A percentile compares a stretch with the other conserved stretches of the same genome.
These are phyloP conservation scores for Fusarium miscanthi DNA, from an alignment of 2,329 filamentous ascomycete species.

Conservation along the genomic window DNA sequence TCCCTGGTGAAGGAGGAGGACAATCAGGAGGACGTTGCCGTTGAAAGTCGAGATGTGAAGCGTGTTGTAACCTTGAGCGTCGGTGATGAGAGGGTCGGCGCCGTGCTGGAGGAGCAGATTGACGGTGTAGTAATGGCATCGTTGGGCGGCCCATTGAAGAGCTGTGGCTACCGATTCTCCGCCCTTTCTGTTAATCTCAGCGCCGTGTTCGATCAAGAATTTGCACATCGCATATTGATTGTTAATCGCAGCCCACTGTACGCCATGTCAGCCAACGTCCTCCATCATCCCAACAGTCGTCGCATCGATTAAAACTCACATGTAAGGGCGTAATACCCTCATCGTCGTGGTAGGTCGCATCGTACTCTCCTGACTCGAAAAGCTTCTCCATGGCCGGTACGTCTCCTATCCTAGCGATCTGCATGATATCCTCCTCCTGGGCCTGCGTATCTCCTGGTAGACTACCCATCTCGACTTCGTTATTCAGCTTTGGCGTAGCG, in stretches of 20 bases:
- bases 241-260: constrained; percentile 97
- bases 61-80: constrained; percentile 97
- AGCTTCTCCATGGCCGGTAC: constrained; percentile 87
- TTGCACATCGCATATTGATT: constrained; percentile 98
- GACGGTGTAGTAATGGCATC: constrained; percentile 96
- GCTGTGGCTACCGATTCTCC: constrained; percentile 95
- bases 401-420: constrained; percentile 89
- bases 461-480: constrained; percentile 66
- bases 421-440: constrained; percentile 86
- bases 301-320: constrained; percentile 63
- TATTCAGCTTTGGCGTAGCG: constrained; percentile 67
- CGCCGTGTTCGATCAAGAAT: constrained; percentile 85
- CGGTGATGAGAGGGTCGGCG: constrained; percentile 90
- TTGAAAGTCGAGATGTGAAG: constrained; percentile 97
- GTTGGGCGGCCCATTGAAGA: constrained; percentile 95
- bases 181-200: constrained; percentile 93
- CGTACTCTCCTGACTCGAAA: constrained; percentile 83
- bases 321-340: constrained; percentile 97
- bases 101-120: constrained; percentile 91
- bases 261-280: constrained; percentile 23
- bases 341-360: constrained; percentile 85
- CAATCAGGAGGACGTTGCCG: constrained; percentile 90
- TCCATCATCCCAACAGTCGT: neutral
- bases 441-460: constrained; percentile 55
- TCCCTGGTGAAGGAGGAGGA: constrained; percentile 91